These are phyloP conservation scores for Rhododendron williamsianum DNA, from an alignment of 148 eudicot species.

Conservation along the genomic window DNA sequence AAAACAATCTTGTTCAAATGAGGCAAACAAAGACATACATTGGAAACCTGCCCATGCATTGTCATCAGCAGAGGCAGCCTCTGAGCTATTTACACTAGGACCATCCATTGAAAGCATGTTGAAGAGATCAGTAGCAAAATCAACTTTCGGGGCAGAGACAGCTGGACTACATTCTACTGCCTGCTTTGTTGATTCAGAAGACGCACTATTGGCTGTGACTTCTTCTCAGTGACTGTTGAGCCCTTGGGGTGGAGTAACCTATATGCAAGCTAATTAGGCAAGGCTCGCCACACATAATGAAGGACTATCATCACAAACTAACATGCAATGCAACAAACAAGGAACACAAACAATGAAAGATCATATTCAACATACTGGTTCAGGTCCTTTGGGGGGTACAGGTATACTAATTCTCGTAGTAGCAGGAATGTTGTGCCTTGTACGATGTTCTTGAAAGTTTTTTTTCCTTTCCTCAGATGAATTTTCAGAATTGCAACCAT, in stretches of 20 bases:
- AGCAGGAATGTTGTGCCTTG: slow-evolving; percentile 37
- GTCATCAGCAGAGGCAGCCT: slow-evolving; percentile 60
- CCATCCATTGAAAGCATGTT: slow-evolving; percentile 86
- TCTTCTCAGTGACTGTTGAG: slow-evolving; percentile 46
- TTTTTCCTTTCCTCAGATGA: slow-evolving; percentile 53
- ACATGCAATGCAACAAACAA: not conserved
- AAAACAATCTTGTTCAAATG: not conserved
- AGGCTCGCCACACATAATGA: not conserved
- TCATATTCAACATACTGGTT: slow-evolving; percentile 43
- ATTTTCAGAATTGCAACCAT: slow-evolving; percentile 30
- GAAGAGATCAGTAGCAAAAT: slow-evolving; percentile 88
- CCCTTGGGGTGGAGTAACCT: slow-evolving; percentile 46
- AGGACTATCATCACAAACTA: not conserved
- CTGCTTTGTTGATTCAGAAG: slow-evolving; percentile 48
- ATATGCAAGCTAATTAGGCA: slow-evolving; percentile 16
- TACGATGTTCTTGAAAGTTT: slow-evolving; percentile 33
- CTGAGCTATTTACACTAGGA: slow-evolving; percentile 58
- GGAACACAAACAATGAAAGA: slow-evolving; percentile 5
- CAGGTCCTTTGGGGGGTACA: slow-evolving; percentile 72
- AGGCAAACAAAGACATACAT: slow-evolving; percentile 41
- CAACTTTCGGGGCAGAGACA: slow-evolving; percentile 65
- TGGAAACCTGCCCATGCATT: slow-evolving; percentile 91
- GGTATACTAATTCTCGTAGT: slow-evolving; percentile 56
- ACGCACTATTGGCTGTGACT: slow-evolving; percentile 36
- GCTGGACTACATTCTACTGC: slow-evolving; percentile 32